Evolutionary conservation across 129 eudicot genomes (phyloP).

Genomic region (Escallonia rubra): DNA sequence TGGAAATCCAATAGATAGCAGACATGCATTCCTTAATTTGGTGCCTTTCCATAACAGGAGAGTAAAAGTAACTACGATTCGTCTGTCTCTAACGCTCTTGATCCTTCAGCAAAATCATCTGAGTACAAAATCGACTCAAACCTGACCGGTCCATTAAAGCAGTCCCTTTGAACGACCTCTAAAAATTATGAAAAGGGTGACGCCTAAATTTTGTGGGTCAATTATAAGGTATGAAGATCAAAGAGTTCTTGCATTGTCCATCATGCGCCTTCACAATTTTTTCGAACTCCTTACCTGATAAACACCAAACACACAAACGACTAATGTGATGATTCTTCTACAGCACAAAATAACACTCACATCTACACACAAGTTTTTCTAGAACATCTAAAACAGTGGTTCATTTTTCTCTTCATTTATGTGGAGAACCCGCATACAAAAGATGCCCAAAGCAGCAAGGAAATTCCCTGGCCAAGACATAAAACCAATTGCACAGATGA

Average conservation of each 20-base stretch:
- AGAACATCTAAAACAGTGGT: background rate
- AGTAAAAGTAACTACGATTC: background rate
- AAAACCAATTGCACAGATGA: no score
- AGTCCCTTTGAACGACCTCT: background rate
- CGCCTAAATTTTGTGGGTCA: no score
- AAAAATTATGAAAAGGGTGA: background rate
- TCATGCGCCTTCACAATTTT: no score
- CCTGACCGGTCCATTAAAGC: background rate
- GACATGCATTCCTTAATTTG: background rate
- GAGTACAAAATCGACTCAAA: background rate
- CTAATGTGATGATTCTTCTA: background rate
- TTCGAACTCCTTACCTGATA: background rate
- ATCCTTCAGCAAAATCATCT: background rate
- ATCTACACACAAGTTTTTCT: background rate
- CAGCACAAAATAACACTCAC: background rate
- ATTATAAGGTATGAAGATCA: no score
- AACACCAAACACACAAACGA: background rate
- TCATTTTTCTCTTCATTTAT: no score
- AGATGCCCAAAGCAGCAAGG: no score
- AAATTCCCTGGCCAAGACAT: no score
- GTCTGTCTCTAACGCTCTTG: background rate
- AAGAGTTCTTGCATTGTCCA: no score
- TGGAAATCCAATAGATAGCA: no score
- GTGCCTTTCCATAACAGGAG: background rate
- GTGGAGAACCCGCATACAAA: no score